Conservation (phyloP, 2,329 filamentous ascomycete species). For the Fusarium avenaceum region DNA sequence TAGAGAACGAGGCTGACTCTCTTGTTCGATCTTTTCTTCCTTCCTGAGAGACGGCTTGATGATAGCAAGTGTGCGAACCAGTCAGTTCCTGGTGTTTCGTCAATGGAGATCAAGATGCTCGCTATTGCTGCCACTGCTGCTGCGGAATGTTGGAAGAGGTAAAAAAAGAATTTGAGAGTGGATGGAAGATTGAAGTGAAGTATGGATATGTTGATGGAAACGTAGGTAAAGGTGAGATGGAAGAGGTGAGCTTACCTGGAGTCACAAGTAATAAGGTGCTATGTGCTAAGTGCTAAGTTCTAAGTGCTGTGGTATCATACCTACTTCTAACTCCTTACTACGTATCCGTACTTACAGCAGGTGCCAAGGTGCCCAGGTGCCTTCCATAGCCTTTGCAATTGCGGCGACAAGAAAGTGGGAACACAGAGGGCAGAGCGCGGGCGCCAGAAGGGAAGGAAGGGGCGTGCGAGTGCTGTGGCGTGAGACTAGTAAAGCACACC, state of each 20-base stretch:
- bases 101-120: neutral
- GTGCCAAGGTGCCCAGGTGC: slow-evolving; percentile 1
- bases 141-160: slow-evolving; percentile 4
- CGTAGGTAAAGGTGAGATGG: slow-evolving; percentile 18
- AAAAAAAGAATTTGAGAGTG: slow-evolving; percentile 20
- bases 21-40: neutral
- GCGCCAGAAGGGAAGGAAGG: slow-evolving; percentile 11
- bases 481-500: slow-evolving; percentile 8
- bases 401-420: slow-evolving; percentile 35
- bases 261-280: slow-evolving; percentile 7
- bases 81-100: neutral
- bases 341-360: slow-evolving; percentile 8
- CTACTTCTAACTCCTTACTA: slow-evolving; percentile 1
- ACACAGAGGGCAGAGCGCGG: slow-evolving; percentile 3
- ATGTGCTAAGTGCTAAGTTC: neutral
- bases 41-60: neutral
- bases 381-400: slow-evolving; percentile 20
- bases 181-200: slow-evolving; percentile 7
- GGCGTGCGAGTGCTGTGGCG: slow-evolving; percentile 16
- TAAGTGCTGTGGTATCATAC: neutral
- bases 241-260: slow-evolving; percentile 3
- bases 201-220: slow-evolving; percentile 20
- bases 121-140: too few relatives aligned
- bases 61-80: neutral
- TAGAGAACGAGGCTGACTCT: neutral